Percentiles rank a stretch among this genome's conserved stretches.
Conservation (phyloP, 2,329 filamentous ascomycete species). For the Geosmithia putterillii region DNA sequence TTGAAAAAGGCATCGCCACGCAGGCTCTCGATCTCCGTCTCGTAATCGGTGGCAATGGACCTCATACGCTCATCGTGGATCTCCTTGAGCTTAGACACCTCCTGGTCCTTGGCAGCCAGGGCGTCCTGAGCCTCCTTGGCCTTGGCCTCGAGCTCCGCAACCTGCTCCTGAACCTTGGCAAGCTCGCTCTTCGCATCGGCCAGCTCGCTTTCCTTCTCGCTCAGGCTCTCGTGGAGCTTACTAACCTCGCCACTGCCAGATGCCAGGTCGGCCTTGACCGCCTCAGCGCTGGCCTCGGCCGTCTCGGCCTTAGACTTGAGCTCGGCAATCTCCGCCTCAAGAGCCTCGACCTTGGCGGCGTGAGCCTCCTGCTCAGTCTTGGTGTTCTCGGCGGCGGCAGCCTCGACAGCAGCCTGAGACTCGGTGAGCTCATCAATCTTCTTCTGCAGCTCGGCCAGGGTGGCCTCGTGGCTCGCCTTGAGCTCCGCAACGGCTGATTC, state of each 20-base stretch:
- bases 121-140: conserved; percentile 34
- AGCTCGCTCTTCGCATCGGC: conserved; percentile 26
- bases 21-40: conserved; percentile 52
- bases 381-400: conserved; percentile 29
- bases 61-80: conserved; percentile 47
- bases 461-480: conserved; percentile 34
- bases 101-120: conserved; percentile 31
- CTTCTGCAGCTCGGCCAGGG: conserved; percentile 35
- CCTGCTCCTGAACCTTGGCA: conserved; percentile 30
- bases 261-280: conserved; percentile 30
- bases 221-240: conserved; percentile 24
- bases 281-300: conserved; percentile 30
- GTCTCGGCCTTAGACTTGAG: conserved; percentile 34
- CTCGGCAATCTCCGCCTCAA: conserved; percentile 39
- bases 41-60: conserved; percentile 47
- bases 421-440: conserved; percentile 40
- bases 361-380: conserved; percentile 32
- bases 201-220: conserved; percentile 32
- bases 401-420: conserved; percentile 31
- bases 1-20: conserved; percentile 52
- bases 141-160: conserved; percentile 34
- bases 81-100: conserved; percentile 37
- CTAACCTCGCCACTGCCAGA: conserved; percentile 25
- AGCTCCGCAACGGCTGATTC: conserved; percentile 37
- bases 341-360: conserved; percentile 29